A percentile compares a stretch with the other conserved stretches of the same genome.
These are phyloP conservation scores for Penicillium vulpinum DNA, from an alignment of 2,329 filamentous ascomycete genomes.

Conservation along the genomic window DNA sequence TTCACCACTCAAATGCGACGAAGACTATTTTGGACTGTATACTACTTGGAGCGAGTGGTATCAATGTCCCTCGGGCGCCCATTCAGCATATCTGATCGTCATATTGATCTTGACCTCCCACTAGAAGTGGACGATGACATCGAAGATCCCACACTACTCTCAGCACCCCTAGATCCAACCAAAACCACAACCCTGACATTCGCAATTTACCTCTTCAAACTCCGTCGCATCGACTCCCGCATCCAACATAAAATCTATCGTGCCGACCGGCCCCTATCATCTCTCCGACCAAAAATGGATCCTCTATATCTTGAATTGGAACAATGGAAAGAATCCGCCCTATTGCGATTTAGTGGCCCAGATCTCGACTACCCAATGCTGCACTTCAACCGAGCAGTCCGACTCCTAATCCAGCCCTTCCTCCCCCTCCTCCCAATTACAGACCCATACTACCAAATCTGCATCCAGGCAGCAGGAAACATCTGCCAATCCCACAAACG, in stretches of 20 bases:
- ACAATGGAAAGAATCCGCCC: conserved; percentile 47
- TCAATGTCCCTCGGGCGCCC: conserved; percentile 54
- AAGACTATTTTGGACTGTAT: conserved; percentile 55
- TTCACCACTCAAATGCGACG: conserved; percentile 49
- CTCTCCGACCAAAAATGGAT: conserved; percentile 51
- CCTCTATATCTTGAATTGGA: conserved; percentile 49
- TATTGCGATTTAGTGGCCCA: conserved; percentile 34
- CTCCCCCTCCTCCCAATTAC: conserved; percentile 48
- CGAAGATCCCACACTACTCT: conserved; percentile 37
- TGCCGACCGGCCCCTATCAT: conserved; percentile 48
- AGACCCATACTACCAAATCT: conserved; percentile 50
- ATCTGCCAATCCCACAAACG: conserved; percentile 42
- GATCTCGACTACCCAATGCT: conserved; percentile 52
- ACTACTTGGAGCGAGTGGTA: conserved; percentile 52
- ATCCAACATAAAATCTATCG: conserved; percentile 57
- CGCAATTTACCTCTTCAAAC: conserved; percentile 47
- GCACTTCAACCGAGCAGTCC: conserved; percentile 53
- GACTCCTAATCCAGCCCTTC: conserved; percentile 55
- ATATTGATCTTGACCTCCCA: conserved; percentile 54
- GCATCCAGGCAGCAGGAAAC: conserved; percentile 38
- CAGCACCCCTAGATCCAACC: conserved; percentile 29
- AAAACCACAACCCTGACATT: conserved; percentile 43
- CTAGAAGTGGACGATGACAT: conserved; percentile 47
- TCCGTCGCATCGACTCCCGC: conserved; percentile 51
- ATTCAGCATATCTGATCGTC: conserved; percentile 52